Conservation (phyloP, 2,329 filamentous ascomycete genomes). For the Fusarium denticulatum region DNA sequence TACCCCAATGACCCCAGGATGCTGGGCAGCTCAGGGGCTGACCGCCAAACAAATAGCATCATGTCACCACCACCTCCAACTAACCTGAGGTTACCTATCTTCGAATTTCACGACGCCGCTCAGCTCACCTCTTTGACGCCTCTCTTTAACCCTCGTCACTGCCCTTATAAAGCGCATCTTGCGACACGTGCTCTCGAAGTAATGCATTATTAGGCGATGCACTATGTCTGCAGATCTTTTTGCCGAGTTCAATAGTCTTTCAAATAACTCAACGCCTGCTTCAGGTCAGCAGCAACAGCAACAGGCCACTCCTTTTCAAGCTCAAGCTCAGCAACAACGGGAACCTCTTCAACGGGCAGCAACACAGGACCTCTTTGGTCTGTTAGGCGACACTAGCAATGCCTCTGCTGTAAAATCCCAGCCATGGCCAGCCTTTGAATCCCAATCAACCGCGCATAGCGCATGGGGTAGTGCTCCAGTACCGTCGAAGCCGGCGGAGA, state of each 20-base stretch:
- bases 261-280: constrained; percentile 49
- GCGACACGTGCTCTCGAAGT: constrained; percentile 9
- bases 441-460: constrained; percentile 32
- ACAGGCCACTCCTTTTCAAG: constrained; percentile 21
- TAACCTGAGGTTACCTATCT: not conserved
- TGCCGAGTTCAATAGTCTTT: constrained; percentile 67
- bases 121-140: not conserved
- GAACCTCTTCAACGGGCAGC: constrained; percentile 22
- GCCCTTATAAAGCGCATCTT: constrained; percentile 1
- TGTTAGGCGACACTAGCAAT: constrained; percentile 33
- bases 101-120: not conserved
- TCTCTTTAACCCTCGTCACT: not conserved
- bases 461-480: constrained; percentile 30
- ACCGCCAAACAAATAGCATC: constrained; percentile 27
- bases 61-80: not conserved
- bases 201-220: constrained; percentile 28
- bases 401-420: constrained; percentile 26
- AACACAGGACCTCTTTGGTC: constrained; percentile 44
- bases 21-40: constrained; percentile 25
- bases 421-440: constrained; percentile 48
- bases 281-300: constrained; percentile 19
- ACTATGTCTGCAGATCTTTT: constrained; percentile 74
- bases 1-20: not conserved
- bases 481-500: constrained; percentile 29
- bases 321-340: constrained; percentile 15